These are phyloP conservation scores for Tolypocladium endophyticum DNA, from an alignment of 2,329 filamentous ascomycete species.

Conservation along the genomic window DNA sequence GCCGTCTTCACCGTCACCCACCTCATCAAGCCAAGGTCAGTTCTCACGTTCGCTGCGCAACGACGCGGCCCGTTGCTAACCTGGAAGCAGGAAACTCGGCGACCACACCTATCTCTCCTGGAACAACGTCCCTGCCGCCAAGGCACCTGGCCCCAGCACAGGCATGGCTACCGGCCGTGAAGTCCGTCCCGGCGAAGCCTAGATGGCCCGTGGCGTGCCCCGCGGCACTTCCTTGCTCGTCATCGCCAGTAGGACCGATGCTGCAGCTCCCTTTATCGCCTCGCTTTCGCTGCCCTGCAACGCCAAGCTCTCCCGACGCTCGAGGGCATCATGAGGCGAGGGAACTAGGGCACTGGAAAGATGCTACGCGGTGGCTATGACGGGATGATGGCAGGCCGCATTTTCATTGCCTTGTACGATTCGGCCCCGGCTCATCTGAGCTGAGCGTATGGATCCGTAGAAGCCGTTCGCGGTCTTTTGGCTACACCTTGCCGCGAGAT, in stretches of 20 bases:
- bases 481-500: neutral
- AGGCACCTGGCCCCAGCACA: constrained; percentile 28
- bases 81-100: constrained; percentile 69
- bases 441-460: neutral
- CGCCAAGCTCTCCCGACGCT: neutral
- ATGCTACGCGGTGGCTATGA: neutral
- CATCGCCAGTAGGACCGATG: neutral
- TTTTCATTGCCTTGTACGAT: neutral
- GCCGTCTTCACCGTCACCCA: constrained; percentile 83
- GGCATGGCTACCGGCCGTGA: constrained; percentile 48
- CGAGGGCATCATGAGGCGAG: neutral
- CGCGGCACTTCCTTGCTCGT: constrained; percentile 9
- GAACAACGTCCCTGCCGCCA: constrained; percentile 55
- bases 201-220: constrained; percentile 20
- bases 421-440: neutral
- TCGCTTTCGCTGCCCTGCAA: neutral
- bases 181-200: constrained; percentile 31
- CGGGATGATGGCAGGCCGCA: neutral
- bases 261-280: neutral
- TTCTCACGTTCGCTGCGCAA: constrained; percentile 2
- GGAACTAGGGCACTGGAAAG: neutral
- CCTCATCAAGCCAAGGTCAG: constrained; percentile 78
- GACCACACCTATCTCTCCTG: constrained; percentile 96
- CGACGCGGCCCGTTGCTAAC: constrained; percentile 1
- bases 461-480: neutral